phyloP scores from a whole-genome alignment of 2,329 filamentous ascomycete genomes.

The Delphinella strobiligena region DNA sequence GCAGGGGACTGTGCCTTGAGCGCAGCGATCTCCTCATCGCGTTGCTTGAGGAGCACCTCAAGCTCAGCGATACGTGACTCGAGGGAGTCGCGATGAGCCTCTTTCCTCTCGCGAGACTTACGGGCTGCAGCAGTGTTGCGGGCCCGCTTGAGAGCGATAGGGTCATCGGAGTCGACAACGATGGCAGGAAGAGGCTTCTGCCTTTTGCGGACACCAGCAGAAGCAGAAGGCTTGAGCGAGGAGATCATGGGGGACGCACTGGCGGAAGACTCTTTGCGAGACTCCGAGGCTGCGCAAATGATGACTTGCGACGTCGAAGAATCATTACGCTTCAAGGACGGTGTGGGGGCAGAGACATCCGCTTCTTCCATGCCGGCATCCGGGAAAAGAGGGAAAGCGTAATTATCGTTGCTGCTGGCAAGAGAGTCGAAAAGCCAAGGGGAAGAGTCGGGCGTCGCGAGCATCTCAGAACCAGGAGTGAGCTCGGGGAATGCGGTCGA shows the following conservation, averaged over 20 bases:
- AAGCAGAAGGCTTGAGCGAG: slow-evolving; percentile 50
- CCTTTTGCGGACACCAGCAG: slow-evolving; percentile 64
- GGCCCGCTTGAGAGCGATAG: slow-evolving; percentile 78
- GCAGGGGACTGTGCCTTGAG: slow-evolving; percentile 19
- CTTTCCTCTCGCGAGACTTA: slow-evolving; percentile 82
- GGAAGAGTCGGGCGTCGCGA: slow-evolving; percentile 65
- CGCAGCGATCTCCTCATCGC: not conserved
- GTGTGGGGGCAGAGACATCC: slow-evolving; percentile 9
- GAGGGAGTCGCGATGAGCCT: slow-evolving; percentile 60
- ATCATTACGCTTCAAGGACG: not conserved
- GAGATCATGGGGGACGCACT: slow-evolving; percentile 31
- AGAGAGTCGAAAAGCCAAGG: slow-evolving; percentile 55
- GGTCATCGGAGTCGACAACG: slow-evolving; percentile 61
- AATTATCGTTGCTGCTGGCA: slow-evolving; percentile 34
- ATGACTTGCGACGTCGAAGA: not conserved
- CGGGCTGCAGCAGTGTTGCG: slow-evolving; percentile 88
- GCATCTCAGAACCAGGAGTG: slow-evolving; percentile 62
- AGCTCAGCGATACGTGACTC: slow-evolving; percentile 54
- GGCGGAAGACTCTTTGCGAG: slow-evolving; percentile 25
- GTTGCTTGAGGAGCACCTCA: slow-evolving; percentile 25
- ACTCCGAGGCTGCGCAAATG: slow-evolving; percentile 5
- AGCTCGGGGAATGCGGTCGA: slow-evolving; percentile 72
- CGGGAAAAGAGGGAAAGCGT: slow-evolving; percentile 67
- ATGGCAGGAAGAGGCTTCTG: slow-evolving; percentile 74
- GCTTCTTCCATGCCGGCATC: slow-evolving; percentile 27